Base-by-base conservation (phyloP, 805 yeast species). In the Jamesozyma spencerorum region DNA sequence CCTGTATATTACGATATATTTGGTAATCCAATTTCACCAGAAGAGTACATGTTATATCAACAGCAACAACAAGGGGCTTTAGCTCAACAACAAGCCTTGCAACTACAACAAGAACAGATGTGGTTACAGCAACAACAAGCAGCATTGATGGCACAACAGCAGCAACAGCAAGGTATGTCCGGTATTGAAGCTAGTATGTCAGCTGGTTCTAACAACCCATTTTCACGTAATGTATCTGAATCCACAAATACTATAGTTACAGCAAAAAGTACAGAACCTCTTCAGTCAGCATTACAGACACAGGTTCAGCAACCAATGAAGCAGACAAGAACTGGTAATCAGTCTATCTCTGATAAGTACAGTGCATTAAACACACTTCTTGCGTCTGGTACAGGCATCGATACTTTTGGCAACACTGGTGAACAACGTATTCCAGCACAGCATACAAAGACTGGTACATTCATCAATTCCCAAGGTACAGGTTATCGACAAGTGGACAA, bases 351-450 rank as follows among this genome's bases (percentile, higher is more conserved):
- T 44, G 77, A 77, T 37, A 69, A 74, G 54, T 64, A 75, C 70
- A 68, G 87, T 47, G 87, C 83, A 44, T 73, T 90, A 55, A 87
- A 87, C 64, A 72, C 74, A 39, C 68, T 88, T 39, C 69, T 90
- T 49, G 85, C 92, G 11, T 74, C 78, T 34, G 97, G 96, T 26
- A 84, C 95, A 0, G 97, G 95, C 26, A 70, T 87, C 42, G 98
- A 90, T 65, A 88, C 97, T 0, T 92, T 85, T 61, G 66, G 68
- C 49, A 63, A 60, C 43, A 56, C 60, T 3, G 63, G 65, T 37
- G 58, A 60, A 5, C 53, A 70, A 7, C 79, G 96, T 65, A 75
- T 90, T 41, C 95, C 97, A 4, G 94, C 94, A 37, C 97, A 90
- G 56, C 90, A 84, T 60, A 90, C 97, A 2, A 77, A 75, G 50